These are phyloP conservation scores for Thelonectria blattea DNA, from an alignment of 2,329 filamentous ascomycete species.

Conservation along the genomic window DNA sequence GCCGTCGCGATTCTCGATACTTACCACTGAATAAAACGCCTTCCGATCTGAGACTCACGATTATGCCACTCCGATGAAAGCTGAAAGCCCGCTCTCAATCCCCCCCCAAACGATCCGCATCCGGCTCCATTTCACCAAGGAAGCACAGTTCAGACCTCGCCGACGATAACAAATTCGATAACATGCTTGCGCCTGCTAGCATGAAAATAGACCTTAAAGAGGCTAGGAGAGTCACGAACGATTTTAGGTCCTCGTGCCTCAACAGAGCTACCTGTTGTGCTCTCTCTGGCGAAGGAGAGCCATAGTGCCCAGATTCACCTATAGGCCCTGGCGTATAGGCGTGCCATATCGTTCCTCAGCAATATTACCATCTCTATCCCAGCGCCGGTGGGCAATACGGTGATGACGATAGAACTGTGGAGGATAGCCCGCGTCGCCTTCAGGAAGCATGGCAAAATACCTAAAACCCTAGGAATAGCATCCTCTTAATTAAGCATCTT, in stretches of 20 bases:
- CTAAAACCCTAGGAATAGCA: too few relatives aligned
- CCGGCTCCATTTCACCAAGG: too few relatives aligned
- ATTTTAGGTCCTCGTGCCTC: conserved; percentile 11
- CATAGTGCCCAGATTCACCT: conserved; percentile 15
- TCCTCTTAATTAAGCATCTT: too few relatives aligned
- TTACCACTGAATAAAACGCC: background rate
- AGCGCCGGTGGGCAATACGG: background rate
- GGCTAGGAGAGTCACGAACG: background rate
- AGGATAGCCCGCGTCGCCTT: background rate
- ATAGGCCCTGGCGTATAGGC: conserved; percentile 27
- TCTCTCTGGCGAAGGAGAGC: conserved; percentile 21
- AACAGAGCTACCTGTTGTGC: conserved; percentile 11
- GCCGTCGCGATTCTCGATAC: too few relatives aligned
- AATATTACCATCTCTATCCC: conserved; percentile 29
- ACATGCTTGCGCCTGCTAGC: background rate
- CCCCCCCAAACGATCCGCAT: too few relatives aligned
- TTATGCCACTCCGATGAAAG: too few relatives aligned
- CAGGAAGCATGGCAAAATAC: conserved; percentile 12
- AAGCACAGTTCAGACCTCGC: too few relatives aligned
- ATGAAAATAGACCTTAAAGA: background rate
- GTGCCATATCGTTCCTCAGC: conserved; percentile 29
- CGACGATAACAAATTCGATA: background rate
- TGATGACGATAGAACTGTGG: background rate
- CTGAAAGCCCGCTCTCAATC: too few relatives aligned
- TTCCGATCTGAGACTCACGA: background rate